These are phyloP conservation scores for Quercus lobata DNA, from an alignment of 331 rosid species.

Conservation along the genomic window DNA sequence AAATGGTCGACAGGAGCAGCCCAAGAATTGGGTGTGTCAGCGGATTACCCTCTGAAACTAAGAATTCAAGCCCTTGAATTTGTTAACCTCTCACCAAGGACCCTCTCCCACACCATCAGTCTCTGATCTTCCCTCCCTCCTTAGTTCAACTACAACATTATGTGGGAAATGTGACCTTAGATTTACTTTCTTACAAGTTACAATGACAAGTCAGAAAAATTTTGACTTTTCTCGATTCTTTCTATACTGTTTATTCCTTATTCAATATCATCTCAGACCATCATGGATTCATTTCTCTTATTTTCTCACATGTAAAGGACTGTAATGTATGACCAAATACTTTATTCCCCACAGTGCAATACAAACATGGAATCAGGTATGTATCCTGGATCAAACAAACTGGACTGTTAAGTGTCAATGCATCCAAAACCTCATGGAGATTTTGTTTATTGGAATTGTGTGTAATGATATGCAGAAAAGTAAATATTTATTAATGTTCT, in stretches of 20 bases:
- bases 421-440: constrained; percentile 1
- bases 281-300: neutral
- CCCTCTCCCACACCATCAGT: neutral
- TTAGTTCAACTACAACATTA: neutral
- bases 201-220: neutral
- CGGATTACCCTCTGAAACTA: constrained; percentile 18
- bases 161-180: constrained; percentile 20
- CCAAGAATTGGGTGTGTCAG: constrained; percentile 21
- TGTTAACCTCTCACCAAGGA: neutral
- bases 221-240: neutral
- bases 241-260: neutral
- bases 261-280: neutral
- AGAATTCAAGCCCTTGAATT: constrained; percentile 19
- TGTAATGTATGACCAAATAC: neutral
- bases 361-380: neutral
- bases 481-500: neutral
- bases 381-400: neutral
- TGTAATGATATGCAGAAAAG: neutral
- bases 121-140: neutral
- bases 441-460: neutral
- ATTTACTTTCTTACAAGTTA: neutral
- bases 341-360: neutral
- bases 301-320: neutral
- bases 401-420: neutral
- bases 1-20: constrained; percentile 21